A percentile compares a stretch with the other conserved stretches of the same genome.
Conservation (phyloP, 495 filamentous ascomycete genomes). For the Neurospora sp. region DNA sequence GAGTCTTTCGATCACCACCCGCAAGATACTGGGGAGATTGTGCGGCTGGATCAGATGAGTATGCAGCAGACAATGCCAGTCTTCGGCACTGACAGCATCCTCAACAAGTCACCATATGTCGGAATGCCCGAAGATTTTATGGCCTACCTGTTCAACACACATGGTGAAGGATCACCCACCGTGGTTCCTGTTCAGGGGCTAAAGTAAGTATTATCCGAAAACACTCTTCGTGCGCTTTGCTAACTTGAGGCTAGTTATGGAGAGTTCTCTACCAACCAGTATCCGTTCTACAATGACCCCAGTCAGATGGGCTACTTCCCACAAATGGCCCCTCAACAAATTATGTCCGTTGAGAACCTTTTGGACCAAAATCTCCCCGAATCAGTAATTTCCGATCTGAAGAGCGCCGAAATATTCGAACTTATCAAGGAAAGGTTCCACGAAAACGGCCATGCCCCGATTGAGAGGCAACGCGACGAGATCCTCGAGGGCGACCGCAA, state of each 20-base stretch:
- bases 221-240: background rate
- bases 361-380: conserved; percentile 75
- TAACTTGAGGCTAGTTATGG: conserved; percentile 33
- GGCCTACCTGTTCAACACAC: conserved; percentile 78
- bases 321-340: conserved; percentile 51
- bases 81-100: conserved; percentile 65
- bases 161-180: conserved; percentile 30
- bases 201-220: conserved; percentile 29
- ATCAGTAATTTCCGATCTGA: conserved; percentile 76
- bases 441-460: conserved; percentile 65
- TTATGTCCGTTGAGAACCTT: conserved; percentile 84
- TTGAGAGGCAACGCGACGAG: conserved; percentile 64
- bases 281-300: conserved; percentile 40
- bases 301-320: conserved; percentile 44
- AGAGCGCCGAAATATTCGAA: conserved; percentile 72
- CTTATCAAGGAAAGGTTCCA: conserved; percentile 76
- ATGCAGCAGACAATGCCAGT: conserved; percentile 66
- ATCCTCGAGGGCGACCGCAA: conserved; percentile 70
- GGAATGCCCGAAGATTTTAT: conserved; percentile 88
- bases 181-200: conserved; percentile 39
- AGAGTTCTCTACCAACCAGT: conserved; percentile 36
- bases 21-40: conserved; percentile 40
- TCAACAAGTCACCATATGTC: conserved; percentile 74
- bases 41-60: conserved; percentile 55
- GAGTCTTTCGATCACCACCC: conserved; percentile 36